A percentile compares a stretch with the other conserved stretches of the same genome.
Evolutionary conservation across 1,139 yeast genomes (phyloP).

Genomic region (Candida gigantensis): DNA sequence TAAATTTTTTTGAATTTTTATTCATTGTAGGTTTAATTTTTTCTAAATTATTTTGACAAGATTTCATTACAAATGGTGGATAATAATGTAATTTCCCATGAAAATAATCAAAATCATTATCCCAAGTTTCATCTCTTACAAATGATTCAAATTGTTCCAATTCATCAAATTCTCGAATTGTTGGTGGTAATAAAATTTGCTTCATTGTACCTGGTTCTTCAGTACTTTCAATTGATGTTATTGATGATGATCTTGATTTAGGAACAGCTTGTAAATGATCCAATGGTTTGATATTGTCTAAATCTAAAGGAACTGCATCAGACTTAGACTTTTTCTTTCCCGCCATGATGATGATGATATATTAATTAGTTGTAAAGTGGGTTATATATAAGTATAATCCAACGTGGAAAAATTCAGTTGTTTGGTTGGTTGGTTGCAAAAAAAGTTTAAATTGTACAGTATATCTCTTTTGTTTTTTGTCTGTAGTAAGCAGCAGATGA

Average conservation of each 20-base stretch:
- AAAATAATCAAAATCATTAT: conserved; percentile 67
- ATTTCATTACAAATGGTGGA: conserved; percentile 72
- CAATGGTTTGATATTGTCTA: conserved; percentile 41
- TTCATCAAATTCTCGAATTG: conserved; percentile 58
- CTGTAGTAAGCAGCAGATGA: too few relatives aligned
- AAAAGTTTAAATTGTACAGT: too few relatives aligned
- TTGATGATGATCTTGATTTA: conserved; percentile 32
- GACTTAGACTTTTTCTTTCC: conserved; percentile 17
- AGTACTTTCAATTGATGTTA: conserved; percentile 35
- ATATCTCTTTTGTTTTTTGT: too few relatives aligned
- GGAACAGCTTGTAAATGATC: conserved; percentile 44
- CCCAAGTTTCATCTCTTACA: conserved; percentile 73
- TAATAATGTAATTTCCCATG: conserved; percentile 67
- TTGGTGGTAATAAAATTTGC: conserved; percentile 41
- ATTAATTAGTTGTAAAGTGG: too few relatives aligned
- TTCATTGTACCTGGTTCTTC: conserved; percentile 30
- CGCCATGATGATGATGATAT: conserved; percentile 13
- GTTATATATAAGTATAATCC: conserved; percentile 9
- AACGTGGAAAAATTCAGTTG: conserved; percentile 8
- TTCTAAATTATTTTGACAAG: conserved; percentile 68
- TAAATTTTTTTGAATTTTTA: conserved; percentile 69
- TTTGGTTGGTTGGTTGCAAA: conserved; percentile 5
- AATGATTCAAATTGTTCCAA: conserved; percentile 62
- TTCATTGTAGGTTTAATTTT: conserved; percentile 73
- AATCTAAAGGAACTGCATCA: conserved; percentile 25